Conservation (phyloP, 352 stramenopile genomes). For the Pythium scleroteichum region DNA sequence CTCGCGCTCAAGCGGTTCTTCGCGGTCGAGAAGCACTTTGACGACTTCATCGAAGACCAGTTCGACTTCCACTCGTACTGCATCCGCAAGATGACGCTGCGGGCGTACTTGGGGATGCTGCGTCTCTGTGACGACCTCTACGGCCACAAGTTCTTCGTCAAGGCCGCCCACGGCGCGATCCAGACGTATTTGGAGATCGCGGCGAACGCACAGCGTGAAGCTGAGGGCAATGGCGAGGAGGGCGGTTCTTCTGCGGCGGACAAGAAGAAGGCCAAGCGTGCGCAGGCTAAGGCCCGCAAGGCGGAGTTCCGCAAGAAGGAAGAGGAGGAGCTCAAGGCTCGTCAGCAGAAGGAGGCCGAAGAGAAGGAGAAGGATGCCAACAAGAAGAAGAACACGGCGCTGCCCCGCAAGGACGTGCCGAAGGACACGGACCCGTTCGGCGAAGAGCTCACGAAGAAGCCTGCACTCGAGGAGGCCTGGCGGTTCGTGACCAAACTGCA, state of each 20-base stretch:
- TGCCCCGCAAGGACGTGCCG: slow-evolving; percentile 43
- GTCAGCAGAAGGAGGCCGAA: slow-evolving; percentile 78
- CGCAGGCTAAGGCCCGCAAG: slow-evolving; percentile 87
- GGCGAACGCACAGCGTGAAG: slow-evolving; percentile 58
- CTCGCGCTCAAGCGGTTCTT: slow-evolving; percentile 95
- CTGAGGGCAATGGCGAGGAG: slow-evolving; percentile 60
- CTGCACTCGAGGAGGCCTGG: slow-evolving; percentile 75
- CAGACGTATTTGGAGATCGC: slow-evolving; percentile 88
- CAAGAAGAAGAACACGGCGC: slow-evolving; percentile 60
- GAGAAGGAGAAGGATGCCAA: slow-evolving; percentile 74
- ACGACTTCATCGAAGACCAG: slow-evolving; percentile 97
- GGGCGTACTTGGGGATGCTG: slow-evolving; percentile 94
- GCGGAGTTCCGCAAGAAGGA: slow-evolving; percentile 89
- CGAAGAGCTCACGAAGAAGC: slow-evolving; percentile 68
- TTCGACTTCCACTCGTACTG: slow-evolving; percentile 99
- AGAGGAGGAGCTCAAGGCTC: slow-evolving; percentile 68
- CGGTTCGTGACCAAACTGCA: slow-evolving; percentile 75
- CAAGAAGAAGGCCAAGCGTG: slow-evolving; percentile 92
- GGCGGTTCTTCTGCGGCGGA: slow-evolving; percentile 89
- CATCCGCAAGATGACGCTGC: slow-evolving; percentile 97
- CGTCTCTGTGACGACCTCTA: slow-evolving; percentile 93
- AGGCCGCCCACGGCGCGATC: slow-evolving; percentile 89
- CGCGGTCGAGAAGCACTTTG: slow-evolving; percentile 96
- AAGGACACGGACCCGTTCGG: slow-evolving; percentile 77
- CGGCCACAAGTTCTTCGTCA: slow-evolving; percentile 86